phyloP scores from a whole-genome alignment of 108 stramenopile species.

The Stephanodiscus triporus region DNA sequence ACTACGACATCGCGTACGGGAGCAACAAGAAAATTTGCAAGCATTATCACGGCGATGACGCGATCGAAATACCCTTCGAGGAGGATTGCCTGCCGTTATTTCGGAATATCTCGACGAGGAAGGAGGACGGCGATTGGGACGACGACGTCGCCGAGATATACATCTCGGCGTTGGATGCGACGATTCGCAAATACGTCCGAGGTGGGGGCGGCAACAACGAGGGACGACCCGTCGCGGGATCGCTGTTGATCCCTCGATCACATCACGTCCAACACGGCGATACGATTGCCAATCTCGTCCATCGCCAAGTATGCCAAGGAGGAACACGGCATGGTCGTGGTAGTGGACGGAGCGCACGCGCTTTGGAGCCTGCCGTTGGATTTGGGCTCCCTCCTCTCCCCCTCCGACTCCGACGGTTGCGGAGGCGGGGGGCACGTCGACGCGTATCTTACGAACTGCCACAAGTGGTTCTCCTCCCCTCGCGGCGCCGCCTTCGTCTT shows the following conservation, averaged over 20 bases:
- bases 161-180: conserved; percentile 42
- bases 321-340: conserved; percentile 54
- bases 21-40: conserved; percentile 77
- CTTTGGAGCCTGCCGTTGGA: conserved; percentile 57
- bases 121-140: conserved; percentile 8
- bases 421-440: conserved; percentile 37
- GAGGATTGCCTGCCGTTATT: conserved; percentile 36
- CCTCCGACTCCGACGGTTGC: neutral
- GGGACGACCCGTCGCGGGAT: conserved; percentile 27
- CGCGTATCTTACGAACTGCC: conserved; percentile 69
- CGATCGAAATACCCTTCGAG: conserved; percentile 73
- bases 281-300: conserved; percentile 61
- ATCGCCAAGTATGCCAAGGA: conserved; percentile 55
- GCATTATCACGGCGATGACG: conserved; percentile 46
- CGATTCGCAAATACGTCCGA: conserved; percentile 4
- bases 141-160: conserved; percentile 39
- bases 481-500: conserved; percentile 66
- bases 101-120: neutral
- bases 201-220: neutral
- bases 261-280: conserved; percentile 73
- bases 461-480: conserved; percentile 79
- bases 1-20: conserved; percentile 76
- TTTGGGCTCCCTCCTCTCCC: conserved; percentile 17
- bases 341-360: conserved; percentile 78
- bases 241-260: conserved; percentile 72